phyloP scores from a whole-genome alignment of 1,139 yeast genomes.

The Suhomyces taliae region DNA sequence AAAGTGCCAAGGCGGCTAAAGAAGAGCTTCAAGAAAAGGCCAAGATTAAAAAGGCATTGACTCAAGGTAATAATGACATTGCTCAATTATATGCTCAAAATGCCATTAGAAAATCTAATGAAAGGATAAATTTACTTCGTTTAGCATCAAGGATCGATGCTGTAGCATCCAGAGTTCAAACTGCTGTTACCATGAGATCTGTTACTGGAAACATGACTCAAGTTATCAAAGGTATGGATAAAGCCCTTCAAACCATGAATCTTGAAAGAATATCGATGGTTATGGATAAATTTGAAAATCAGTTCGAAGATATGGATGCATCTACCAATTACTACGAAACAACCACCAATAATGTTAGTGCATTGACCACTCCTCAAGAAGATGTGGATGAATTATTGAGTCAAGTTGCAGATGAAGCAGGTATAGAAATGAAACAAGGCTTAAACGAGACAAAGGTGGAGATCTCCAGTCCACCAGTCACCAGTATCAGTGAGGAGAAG shows the following conservation, averaged over 20 bases:
- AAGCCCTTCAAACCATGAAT: constrained; percentile 94
- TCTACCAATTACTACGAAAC: constrained; percentile 90
- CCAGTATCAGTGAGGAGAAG: constrained; percentile 59
- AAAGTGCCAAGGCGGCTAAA: constrained; percentile 86
- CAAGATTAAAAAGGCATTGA: constrained; percentile 85
- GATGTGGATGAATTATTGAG: constrained; percentile 90
- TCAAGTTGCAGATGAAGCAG: constrained; percentile 97
- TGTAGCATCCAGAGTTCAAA: constrained; percentile 92
- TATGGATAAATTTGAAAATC: constrained; percentile 96
- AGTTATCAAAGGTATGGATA: constrained; percentile 95
- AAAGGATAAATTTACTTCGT: constrained; percentile 75
- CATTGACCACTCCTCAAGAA: constrained; percentile 89
- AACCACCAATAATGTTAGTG: constrained; percentile 86
- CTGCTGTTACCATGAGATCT: constrained; percentile 95
- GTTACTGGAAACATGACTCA: constrained; percentile 93
- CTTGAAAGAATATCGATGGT: constrained; percentile 87
- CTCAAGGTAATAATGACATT: constrained; percentile 86
- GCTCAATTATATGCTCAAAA: constrained; percentile 94
- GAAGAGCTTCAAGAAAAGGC: constrained; percentile 87
- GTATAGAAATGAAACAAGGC: constrained; percentile 86
- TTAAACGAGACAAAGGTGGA: constrained; percentile 57
- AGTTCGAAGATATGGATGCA: constrained; percentile 95
- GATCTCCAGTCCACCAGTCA: constrained; percentile 41
- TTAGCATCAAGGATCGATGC: constrained; percentile 92
- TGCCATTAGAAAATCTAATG: constrained; percentile 90